A percentile compares a stretch with the other conserved stretches of the same genome.
Conservation (phyloP, 768 basidiomycete species). For the Grammothele lineata region DNA sequence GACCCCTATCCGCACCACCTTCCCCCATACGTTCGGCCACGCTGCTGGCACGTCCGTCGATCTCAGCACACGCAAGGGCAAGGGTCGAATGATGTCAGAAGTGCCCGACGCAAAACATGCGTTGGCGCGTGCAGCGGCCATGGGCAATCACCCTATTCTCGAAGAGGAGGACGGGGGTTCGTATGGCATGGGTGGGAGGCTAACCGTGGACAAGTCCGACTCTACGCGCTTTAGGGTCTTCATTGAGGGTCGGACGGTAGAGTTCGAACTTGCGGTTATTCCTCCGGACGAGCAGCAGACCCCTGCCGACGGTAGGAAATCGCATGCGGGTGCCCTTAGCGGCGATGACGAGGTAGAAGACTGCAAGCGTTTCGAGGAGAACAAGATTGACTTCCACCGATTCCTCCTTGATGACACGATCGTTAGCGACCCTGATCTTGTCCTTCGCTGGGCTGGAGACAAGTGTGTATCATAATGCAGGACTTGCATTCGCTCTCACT, state of each 20-base stretch:
- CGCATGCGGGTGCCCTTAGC: constrained; percentile 25
- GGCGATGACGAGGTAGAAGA: constrained; percentile 48
- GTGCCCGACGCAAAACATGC: constrained; percentile 4
- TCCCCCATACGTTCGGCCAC: constrained; percentile 30
- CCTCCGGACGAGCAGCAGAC: background rate
- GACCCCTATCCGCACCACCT: constrained; percentile 57
- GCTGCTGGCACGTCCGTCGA: constrained; percentile 12
- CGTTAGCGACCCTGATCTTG: constrained; percentile 58
- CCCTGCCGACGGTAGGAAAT: constrained; percentile 18
- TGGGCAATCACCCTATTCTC: constrained; percentile 20
- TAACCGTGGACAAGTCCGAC: constrained; percentile 58
- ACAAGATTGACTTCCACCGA: constrained; percentile 56
- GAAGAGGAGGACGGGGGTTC: constrained; percentile 20
- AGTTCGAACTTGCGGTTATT: constrained; percentile 75
- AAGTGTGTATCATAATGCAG: constrained; percentile 40
- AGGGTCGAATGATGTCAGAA: constrained; percentile 17
- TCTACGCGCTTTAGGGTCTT: constrained; percentile 60
- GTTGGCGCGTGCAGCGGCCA: constrained; percentile 17
- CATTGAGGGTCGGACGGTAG: constrained; percentile 53
- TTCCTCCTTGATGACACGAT: constrained; percentile 65
- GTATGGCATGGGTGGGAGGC: constrained; percentile 49
- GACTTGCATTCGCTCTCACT: too few relatives aligned
- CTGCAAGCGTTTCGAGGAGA: constrained; percentile 50
- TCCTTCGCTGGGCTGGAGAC: constrained; percentile 67
- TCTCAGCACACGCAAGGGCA: constrained; percentile 11